phyloP scores from a whole-genome alignment of 2,329 filamentous ascomycete species.

The Triangularia verruculosa region DNA sequence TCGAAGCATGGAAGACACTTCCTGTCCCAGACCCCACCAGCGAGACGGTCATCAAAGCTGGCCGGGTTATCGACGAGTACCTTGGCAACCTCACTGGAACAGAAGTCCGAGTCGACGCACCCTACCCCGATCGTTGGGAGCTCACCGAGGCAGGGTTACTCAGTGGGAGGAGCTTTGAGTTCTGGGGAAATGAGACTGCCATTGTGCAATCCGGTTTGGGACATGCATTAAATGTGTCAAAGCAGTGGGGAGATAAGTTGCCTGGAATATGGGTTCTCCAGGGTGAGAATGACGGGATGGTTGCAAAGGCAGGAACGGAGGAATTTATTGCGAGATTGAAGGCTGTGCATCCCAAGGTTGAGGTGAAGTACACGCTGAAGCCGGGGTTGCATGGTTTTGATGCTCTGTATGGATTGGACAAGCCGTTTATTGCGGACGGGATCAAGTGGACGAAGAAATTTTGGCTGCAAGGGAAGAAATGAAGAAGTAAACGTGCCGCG shows the following conservation, averaged over 20 bases:
- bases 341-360: slow-evolving; percentile 11
- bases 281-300: slow-evolving; percentile 21
- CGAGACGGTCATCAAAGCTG: not conserved
- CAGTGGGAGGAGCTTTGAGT: slow-evolving; percentile 14
- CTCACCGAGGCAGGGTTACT: slow-evolving; percentile 3
- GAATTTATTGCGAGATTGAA: slow-evolving; percentile 16
- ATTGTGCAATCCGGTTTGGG: slow-evolving; percentile 11
- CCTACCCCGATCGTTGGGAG: slow-evolving; percentile 14
- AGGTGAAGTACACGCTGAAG: slow-evolving; percentile 22
- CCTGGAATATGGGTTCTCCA: slow-evolving; percentile 25
- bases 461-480: slow-evolving; percentile 17
- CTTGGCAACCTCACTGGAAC: not conserved
- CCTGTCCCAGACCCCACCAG: not conserved
- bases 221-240: slow-evolving; percentile 11
- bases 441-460: slow-evolving; percentile 23
- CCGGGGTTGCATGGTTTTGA: slow-evolving; percentile 26
- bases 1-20: slow-evolving; percentile 5
- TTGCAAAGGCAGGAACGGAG: slow-evolving; percentile 17
- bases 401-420: slow-evolving; percentile 6
- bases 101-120: slow-evolving; percentile 8
- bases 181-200: slow-evolving; percentile 20
- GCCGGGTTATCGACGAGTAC: slow-evolving; percentile 16
- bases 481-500: too few relatives aligned
- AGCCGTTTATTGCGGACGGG: slow-evolving; percentile 24
- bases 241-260: slow-evolving; percentile 10